Evolutionary conservation across 345 rosid species (phyloP).

Genomic region (Sapria himalayana): DNA sequence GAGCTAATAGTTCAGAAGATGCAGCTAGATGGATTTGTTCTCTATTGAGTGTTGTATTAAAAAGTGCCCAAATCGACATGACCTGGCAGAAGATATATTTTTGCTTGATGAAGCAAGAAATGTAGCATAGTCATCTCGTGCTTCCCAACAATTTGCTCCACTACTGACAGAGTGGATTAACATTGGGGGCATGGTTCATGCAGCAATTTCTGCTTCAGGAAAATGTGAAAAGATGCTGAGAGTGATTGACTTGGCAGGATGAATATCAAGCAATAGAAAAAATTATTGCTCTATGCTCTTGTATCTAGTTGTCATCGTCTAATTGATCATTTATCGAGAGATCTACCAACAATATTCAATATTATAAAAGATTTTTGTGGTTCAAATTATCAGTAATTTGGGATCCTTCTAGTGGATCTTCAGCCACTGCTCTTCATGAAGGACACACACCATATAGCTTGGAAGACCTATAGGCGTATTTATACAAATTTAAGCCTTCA

Average conservation of each 20-base stretch:
- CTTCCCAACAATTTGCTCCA: slow-evolving; percentile 44
- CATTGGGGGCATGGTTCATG: slow-evolving; percentile 59
- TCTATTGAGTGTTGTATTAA: no score
- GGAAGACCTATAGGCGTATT: slow-evolving; percentile 86
- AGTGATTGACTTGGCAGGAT: slow-evolving; percentile 82
- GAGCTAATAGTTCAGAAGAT: no score
- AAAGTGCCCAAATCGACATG: no score
- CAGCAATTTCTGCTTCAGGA: slow-evolving; percentile 68
- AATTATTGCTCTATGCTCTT: slow-evolving; percentile 68
- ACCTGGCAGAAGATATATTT: no score
- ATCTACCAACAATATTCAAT: slow-evolving; percentile 54
- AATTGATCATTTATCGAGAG: slow-evolving; percentile 71
- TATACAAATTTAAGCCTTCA: slow-evolving; percentile 83
- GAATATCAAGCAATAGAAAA: slow-evolving; percentile 86
- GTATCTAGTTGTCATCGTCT: slow-evolving; percentile 85
- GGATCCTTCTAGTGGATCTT: slow-evolving; percentile 33
- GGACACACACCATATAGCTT: slow-evolving; percentile 53
- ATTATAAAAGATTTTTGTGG: slow-evolving; percentile 98
- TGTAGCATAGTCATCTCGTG: no score
- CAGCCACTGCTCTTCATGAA: slow-evolving; percentile 49
- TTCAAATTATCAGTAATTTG: slow-evolving; percentile 58
- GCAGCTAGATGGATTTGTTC: no score
- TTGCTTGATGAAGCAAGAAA: no score
- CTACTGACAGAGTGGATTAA: slow-evolving; percentile 88
- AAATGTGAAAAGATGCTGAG: slow-evolving; percentile 93